Conservation (phyloP, 495 filamentous ascomycete species). For the Schizothecium vesticola region DNA sequence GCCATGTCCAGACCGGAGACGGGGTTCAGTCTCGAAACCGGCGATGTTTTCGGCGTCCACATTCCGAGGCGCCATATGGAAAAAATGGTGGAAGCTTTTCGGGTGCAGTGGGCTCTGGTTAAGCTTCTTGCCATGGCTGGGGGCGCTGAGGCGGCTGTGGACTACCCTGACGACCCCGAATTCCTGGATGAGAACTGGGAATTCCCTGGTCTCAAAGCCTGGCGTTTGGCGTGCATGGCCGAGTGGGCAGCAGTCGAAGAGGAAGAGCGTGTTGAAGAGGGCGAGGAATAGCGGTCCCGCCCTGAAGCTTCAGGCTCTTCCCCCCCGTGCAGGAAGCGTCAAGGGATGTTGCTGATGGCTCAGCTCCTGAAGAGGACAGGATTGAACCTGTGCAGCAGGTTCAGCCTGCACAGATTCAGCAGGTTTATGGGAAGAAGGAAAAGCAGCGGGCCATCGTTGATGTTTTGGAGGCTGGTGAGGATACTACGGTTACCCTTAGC, state of each 20-base stretch:
- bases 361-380: slow-evolving; percentile 5
- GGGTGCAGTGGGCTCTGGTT: not conserved
- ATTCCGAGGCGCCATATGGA: not conserved
- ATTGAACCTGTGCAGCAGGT: slow-evolving; percentile 7
- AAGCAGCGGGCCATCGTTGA: slow-evolving; percentile 6
- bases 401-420: slow-evolving; percentile 4
- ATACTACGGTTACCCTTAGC: slow-evolving; percentile 5
- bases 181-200: slow-evolving; percentile 10
- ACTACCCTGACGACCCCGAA: slow-evolving; percentile 6
- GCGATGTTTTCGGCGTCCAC: slow-evolving; percentile 3
- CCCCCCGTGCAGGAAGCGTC: slow-evolving; percentile 4
- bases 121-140: slow-evolving; percentile 10
- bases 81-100: slow-evolving; percentile 1
- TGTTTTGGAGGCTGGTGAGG: slow-evolving; percentile 4
- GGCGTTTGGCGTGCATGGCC: slow-evolving; percentile 2
- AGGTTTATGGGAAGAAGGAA: slow-evolving; percentile 6
- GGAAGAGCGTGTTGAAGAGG: too few species aligned
- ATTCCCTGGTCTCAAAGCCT: slow-evolving; percentile 5
- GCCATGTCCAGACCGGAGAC: slow-evolving; percentile 7
- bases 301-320: slow-evolving; percentile 6
- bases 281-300: slow-evolving; percentile 6
- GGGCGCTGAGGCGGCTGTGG: slow-evolving; percentile 6
- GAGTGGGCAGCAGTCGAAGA: not conserved
- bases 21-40: slow-evolving; percentile 4
- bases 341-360: slow-evolving; percentile 7